These are phyloP conservation scores for Arabidopsis arenosa DNA, from an alignment of 345 rosid genomes.

Conservation along the genomic window DNA sequence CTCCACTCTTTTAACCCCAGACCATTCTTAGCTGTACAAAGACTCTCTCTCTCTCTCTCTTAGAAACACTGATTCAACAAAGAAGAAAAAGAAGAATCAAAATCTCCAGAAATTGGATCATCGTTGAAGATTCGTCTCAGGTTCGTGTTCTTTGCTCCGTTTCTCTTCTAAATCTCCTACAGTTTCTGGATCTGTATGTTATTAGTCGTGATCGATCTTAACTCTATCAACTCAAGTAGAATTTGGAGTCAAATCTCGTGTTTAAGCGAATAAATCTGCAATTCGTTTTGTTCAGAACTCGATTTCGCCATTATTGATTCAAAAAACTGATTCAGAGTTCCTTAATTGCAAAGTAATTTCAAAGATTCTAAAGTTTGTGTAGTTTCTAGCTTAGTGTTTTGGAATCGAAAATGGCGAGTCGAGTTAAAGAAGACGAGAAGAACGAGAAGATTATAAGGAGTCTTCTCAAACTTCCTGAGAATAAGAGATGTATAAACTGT, in stretches of 20 bases:
- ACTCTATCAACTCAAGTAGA: neutral
- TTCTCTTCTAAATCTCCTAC: neutral
- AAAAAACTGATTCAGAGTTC: neutral
- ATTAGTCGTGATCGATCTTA: neutral
- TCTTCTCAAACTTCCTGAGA: conserved; percentile 84
- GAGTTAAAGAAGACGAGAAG: conserved; percentile 87
- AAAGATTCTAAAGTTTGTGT: neutral
- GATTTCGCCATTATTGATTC: conserved; percentile 18
- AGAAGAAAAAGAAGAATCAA: conserved; percentile 11
- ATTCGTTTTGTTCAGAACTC: neutral
- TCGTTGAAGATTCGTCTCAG: conserved; percentile 26
- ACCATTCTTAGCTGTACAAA: conserved; percentile 47
- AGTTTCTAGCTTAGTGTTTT: neutral
- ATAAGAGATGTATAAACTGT: conserved; percentile 92
- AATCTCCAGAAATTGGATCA: conserved; percentile 3
- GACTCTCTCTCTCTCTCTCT: conserved; percentile 30
- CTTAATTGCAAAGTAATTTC: too few species aligned
- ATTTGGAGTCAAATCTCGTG: conserved; percentile 22
- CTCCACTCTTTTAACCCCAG: conserved; percentile 28
- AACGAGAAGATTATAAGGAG: conserved; percentile 83
- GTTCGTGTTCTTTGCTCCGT: conserved; percentile 4
- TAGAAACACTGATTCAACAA: conserved; percentile 25
- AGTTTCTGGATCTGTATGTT: conserved; percentile 33
- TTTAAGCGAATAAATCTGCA: conserved; percentile 3
- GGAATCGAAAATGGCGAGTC: conserved; percentile 60